Evolutionary conservation across 2,329 filamentous ascomycete species (phyloP).

Genomic region (Venturia pyrina): DNA sequence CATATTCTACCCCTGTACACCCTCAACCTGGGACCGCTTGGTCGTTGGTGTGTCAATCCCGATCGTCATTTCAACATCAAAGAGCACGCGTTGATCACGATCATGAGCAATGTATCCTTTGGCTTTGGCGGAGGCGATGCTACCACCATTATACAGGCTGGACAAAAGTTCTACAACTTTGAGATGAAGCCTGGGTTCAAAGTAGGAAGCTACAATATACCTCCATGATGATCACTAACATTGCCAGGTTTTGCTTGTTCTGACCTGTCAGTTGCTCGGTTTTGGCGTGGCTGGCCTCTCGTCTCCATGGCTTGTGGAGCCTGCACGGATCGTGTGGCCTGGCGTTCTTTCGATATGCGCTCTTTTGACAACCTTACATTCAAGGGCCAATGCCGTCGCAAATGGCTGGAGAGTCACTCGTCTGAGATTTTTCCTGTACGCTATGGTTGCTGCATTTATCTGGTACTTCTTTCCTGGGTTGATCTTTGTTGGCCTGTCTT

Average conservation of each 20-base stretch:
- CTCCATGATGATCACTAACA: not conserved
- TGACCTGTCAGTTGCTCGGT: slow-evolving; percentile 42
- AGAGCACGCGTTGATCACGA: slow-evolving; percentile 54
- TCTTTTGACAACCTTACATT: slow-evolving; percentile 62
- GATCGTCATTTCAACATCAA: slow-evolving; percentile 51
- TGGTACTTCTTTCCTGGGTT: slow-evolving; percentile 64
- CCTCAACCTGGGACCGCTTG: slow-evolving; percentile 50
- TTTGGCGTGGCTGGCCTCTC: slow-evolving; percentile 20
- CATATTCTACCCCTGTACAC: slow-evolving; percentile 45
- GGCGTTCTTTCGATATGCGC: slow-evolving; percentile 55
- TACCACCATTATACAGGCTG: slow-evolving; percentile 19
- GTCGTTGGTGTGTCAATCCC: not conserved
- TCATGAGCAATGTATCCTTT: slow-evolving; percentile 58
- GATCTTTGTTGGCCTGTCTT: slow-evolving; percentile 57
- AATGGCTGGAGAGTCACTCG: slow-evolving; percentile 56
- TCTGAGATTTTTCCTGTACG: slow-evolving; percentile 50
- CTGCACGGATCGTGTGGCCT: slow-evolving; percentile 67
- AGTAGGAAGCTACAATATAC: slow-evolving; percentile 26
- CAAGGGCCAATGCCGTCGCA: slow-evolving; percentile 45
- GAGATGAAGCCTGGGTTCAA: slow-evolving; percentile 30
- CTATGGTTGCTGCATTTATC: slow-evolving; percentile 17
- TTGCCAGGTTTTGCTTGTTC: not conserved
- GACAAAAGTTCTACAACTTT: slow-evolving; percentile 56
- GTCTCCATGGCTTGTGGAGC: slow-evolving; percentile 23
- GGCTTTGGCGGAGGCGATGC: slow-evolving; percentile 32